phyloP scores from a whole-genome alignment of 495 filamentous ascomycete species.

The Aspergillus haitiensis region DNA sequence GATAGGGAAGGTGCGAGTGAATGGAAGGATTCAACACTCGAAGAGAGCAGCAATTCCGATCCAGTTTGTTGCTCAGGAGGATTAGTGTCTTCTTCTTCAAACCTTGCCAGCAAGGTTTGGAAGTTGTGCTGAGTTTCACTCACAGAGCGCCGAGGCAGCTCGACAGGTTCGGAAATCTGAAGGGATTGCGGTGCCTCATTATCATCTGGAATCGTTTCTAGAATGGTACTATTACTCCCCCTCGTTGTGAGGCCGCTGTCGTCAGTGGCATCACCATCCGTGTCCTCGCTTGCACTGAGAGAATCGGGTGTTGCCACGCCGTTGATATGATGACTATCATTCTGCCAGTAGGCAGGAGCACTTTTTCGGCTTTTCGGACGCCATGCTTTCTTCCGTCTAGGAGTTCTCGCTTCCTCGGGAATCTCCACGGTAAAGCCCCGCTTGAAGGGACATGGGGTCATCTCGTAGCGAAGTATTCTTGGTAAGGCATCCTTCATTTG shows the following conservation, averaged over 20 bases:
- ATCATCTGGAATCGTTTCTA: conserved; percentile 32
- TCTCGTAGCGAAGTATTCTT: conserved; percentile 77
- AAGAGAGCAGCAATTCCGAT: conserved; percentile 46
- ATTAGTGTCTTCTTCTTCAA: conserved; percentile 40
- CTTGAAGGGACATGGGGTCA: conserved; percentile 82
- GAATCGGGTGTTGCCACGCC: conserved; percentile 29
- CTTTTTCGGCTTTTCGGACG: conserved; percentile 58
- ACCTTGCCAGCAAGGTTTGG: conserved; percentile 45
- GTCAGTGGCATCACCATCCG: conserved; percentile 42
- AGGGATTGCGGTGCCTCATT: conserved; percentile 23
- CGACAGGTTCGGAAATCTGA: conserved; percentile 25
- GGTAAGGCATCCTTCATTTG: conserved; percentile 68
- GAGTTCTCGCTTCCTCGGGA: conserved; percentile 66
- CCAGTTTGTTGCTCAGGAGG: conserved; percentile 29
- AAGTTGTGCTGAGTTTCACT: conserved; percentile 48
- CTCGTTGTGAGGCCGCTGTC: conserved; percentile 34
- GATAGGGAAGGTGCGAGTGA: conserved; percentile 48
- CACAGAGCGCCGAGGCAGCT: conserved; percentile 25
- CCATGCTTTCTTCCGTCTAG: conserved; percentile 68
- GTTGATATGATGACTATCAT: conserved; percentile 8
- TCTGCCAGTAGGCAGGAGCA: conserved; percentile 22
- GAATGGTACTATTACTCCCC: conserved; percentile 28
- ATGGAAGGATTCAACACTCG: conserved; percentile 61
- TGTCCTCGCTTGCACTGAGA: conserved; percentile 40
- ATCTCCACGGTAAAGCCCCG: conserved; percentile 72